phyloP scores from a whole-genome alignment of 345 rosid genomes.

The Ceriops zippeliana region DNA sequence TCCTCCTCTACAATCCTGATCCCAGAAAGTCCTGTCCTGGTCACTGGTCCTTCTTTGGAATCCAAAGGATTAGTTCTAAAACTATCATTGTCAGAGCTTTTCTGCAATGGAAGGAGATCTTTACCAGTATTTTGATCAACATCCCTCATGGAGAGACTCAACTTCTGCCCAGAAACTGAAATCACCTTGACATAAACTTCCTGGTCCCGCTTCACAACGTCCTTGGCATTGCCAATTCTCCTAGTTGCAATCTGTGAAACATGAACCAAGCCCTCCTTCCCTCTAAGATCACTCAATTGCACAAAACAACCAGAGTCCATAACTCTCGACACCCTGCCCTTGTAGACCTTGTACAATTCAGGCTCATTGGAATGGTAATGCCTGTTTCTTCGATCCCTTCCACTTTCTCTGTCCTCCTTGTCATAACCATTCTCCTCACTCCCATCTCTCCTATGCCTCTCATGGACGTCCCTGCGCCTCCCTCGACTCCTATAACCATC shows the following conservation, averaged over 20 bases:
- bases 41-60: constrained; percentile 49
- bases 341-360: constrained; percentile 45
- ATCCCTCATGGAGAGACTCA: constrained; percentile 77
- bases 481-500: constrained; percentile 18
- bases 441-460: constrained; percentile 14
- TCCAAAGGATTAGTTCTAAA: constrained; percentile 54
- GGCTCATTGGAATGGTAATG: constrained; percentile 7
- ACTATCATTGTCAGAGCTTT: constrained; percentile 40
- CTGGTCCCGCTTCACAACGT: constrained; percentile 71
- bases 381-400: background rate
- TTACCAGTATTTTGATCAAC: constrained; percentile 82
- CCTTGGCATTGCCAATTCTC: constrained; percentile 55
- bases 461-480: constrained; percentile 16
- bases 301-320: constrained; percentile 89
- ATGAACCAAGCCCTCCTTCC: constrained; percentile 92
- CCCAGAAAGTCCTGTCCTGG: constrained; percentile 72
- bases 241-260: constrained; percentile 78
- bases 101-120: constrained; percentile 80
- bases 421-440: constrained; percentile 1
- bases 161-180: constrained; percentile 55
- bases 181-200: constrained; percentile 79
- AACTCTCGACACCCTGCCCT: constrained; percentile 78
- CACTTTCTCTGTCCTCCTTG: constrained; percentile 8
- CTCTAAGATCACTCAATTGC: constrained; percentile 66
- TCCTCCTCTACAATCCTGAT: constrained; percentile 65